Conservation (phyloP, 2,329 filamentous ascomycete genomes). For the Salinomyces thailandicus region DNA sequence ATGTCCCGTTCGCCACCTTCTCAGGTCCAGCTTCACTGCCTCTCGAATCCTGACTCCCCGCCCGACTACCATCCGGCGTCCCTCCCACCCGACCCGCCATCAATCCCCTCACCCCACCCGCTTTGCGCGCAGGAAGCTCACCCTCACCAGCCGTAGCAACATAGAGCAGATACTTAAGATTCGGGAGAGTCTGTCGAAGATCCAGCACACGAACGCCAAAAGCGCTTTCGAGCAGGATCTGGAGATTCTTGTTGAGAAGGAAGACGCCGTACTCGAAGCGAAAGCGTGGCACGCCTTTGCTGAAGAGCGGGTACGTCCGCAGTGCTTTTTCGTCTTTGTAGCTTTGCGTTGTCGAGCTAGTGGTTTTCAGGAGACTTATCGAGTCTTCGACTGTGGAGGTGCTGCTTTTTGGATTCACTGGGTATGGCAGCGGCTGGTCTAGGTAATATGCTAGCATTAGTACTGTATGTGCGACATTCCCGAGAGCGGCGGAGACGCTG, state of each 20-base stretch:
- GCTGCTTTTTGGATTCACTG: conserved; percentile 61
- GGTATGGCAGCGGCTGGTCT: conserved; percentile 67
- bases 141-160: conserved; percentile 71
- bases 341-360: conserved; percentile 10
- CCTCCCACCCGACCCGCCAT: conserved; percentile 6
- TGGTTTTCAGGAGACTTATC: conserved; percentile 37
- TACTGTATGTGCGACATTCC: conserved; percentile 66
- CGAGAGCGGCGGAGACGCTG: conserved; percentile 67
- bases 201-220: conserved; percentile 75
- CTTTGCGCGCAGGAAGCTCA: conserved; percentile 47
- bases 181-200: conserved; percentile 82
- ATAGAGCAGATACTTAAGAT: conserved; percentile 85
- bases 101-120: conserved; percentile 43
- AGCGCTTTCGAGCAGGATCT: conserved; percentile 49
- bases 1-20: conserved; percentile 7
- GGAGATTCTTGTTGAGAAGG: conserved; percentile 91
- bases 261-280: conserved; percentile 96
- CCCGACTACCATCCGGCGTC: conserved; percentile 9
- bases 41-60: conserved; percentile 17
- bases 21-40: conserved; percentile 4
- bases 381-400: conserved; percentile 66
- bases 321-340: conserved; percentile 15
- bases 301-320: conserved; percentile 65
- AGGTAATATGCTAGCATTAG: conserved; percentile 75
- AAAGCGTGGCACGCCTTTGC: conserved; percentile 59